phyloP scores from a whole-genome alignment of 495 filamentous ascomycete genomes.

The Aspergillus affinis region DNA sequence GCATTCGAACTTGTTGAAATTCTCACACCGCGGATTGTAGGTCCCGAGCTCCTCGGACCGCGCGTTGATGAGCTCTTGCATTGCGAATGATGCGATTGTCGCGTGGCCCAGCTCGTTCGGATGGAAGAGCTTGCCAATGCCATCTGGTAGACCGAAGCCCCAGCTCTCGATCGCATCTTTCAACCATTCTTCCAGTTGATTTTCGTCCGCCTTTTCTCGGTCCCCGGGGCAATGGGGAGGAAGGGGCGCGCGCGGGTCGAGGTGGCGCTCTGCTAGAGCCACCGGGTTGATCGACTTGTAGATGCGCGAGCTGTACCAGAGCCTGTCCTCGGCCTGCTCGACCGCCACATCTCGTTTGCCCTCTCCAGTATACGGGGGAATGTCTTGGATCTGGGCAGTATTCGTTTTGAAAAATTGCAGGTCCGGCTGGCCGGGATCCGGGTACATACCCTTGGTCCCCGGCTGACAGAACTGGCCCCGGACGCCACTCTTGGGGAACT shows the following conservation, averaged over 20 bases:
- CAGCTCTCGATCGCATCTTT: not conserved
- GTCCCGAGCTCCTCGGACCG: not conserved
- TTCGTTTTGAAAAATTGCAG: slow-evolving; percentile 25
- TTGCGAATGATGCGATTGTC: slow-evolving; percentile 2
- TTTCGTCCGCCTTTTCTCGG: not conserved
- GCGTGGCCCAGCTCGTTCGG: slow-evolving; percentile 1
- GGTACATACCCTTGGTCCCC: slow-evolving; percentile 13
- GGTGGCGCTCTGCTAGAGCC: not conserved
- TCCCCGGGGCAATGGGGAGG: not conserved
- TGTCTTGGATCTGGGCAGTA: slow-evolving; percentile 4
- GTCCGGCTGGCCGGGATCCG: slow-evolving; percentile 24
- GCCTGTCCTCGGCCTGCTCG: not conserved
- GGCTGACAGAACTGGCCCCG: slow-evolving; percentile 28
- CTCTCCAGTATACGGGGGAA: not conserved
- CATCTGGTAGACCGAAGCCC: slow-evolving; percentile 1
- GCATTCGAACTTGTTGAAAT: not conserved
- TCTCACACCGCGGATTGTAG: not conserved
- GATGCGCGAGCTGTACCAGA: not conserved
- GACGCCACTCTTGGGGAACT: slow-evolving; percentile 14
- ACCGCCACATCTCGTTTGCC: slow-evolving; percentile 2
- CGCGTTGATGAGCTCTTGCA: not conserved
- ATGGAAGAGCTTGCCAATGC: slow-evolving; percentile 6
- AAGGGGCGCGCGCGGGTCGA: not conserved
- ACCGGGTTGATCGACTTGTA: slow-evolving; percentile 4
- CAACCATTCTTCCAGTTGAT: not conserved